Evolutionary conservation across 2,329 filamentous ascomycete genomes (phyloP).

Genomic region (Epichloe baconii): DNA sequence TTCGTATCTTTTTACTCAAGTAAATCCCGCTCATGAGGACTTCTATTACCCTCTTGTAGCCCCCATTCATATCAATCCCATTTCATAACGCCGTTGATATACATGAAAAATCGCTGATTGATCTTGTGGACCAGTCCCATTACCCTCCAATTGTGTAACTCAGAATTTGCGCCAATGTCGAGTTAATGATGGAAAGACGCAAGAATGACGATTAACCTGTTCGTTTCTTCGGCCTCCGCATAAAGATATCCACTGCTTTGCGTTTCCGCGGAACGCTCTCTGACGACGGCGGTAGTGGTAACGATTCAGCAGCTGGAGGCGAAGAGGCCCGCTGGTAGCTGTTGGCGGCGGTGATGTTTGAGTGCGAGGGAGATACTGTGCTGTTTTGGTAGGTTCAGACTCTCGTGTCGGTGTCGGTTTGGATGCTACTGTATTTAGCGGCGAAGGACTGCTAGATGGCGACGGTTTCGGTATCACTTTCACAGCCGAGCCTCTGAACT

Average conservation of each 20-base stretch:
- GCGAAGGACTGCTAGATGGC: not conserved
- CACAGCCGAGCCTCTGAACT: conserved; percentile 1
- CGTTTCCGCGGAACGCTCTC: conserved; percentile 23
- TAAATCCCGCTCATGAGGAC: not conserved
- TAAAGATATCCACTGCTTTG: conserved; percentile 36
- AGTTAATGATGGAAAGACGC: not conserved
- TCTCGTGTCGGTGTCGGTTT: not conserved
- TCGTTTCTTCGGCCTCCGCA: conserved; percentile 32
- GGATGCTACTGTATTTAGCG: not conserved
- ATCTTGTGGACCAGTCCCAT: not conserved
- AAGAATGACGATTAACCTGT: not conserved
- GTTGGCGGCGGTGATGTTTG: not conserved
- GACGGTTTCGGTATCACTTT: not conserved
- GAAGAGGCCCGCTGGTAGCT: not conserved
- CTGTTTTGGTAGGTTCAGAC: not conserved
- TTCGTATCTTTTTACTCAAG: not conserved
- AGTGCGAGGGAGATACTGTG: not conserved
- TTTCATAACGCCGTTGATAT: not conserved
- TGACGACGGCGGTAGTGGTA: not conserved
- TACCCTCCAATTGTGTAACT: not conserved
- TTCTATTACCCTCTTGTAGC: not conserved
- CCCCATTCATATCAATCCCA: not conserved
- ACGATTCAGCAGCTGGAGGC: not conserved
- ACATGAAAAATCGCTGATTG: not conserved
- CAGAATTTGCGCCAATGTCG: not conserved